A percentile compares a stretch with the other conserved stretches of the same genome.
These are phyloP conservation scores for Hibiscus tridactylites DNA, from an alignment of 345 rosid species.

Conservation along the genomic window DNA sequence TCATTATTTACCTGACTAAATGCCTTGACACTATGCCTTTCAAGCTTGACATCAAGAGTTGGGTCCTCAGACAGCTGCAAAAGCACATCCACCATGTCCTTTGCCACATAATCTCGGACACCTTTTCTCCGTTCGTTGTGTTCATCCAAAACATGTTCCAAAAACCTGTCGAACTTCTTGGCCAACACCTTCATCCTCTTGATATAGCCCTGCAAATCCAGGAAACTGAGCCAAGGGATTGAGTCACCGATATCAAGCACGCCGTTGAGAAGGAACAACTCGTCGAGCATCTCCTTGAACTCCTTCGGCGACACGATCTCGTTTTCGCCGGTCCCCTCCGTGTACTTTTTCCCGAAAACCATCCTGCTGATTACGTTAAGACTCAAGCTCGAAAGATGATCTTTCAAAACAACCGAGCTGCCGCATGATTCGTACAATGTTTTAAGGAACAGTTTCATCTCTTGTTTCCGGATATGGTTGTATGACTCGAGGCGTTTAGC, in stretches of 20 bases:
- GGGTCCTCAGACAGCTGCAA: conserved; percentile 58
- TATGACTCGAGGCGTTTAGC: too few species aligned
- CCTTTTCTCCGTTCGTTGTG: conserved; percentile 31
- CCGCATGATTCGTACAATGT: too few species aligned
- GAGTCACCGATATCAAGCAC: conserved; percentile 59
- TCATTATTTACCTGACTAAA: too few species aligned
- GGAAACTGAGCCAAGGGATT: conserved; percentile 48
- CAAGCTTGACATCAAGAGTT: conserved; percentile 49
- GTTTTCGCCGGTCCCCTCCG: conserved; percentile 13
- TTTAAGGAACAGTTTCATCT: too few species aligned
- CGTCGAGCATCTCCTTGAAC: conserved; percentile 64
- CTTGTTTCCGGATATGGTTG: too few species aligned
- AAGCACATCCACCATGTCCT: conserved; percentile 62
- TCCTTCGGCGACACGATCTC: conserved; percentile 44
- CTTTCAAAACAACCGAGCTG: too few species aligned
- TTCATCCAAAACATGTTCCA: conserved; percentile 57
- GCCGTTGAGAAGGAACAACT: conserved; percentile 56
- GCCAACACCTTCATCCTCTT: conserved; percentile 56
- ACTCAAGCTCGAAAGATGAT: conserved; percentile 21
- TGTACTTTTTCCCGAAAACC: conserved; percentile 60
- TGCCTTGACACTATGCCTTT: conserved; percentile 53
- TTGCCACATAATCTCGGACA: conserved; percentile 32
- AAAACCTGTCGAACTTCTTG: conserved; percentile 48
- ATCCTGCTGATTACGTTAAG: conserved; percentile 53
- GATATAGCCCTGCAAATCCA: conserved; percentile 61